These are phyloP conservation scores for Ceratobasidium sp. DNA, from an alignment of 1,284 basidiomycete species.

Conservation along the genomic window DNA sequence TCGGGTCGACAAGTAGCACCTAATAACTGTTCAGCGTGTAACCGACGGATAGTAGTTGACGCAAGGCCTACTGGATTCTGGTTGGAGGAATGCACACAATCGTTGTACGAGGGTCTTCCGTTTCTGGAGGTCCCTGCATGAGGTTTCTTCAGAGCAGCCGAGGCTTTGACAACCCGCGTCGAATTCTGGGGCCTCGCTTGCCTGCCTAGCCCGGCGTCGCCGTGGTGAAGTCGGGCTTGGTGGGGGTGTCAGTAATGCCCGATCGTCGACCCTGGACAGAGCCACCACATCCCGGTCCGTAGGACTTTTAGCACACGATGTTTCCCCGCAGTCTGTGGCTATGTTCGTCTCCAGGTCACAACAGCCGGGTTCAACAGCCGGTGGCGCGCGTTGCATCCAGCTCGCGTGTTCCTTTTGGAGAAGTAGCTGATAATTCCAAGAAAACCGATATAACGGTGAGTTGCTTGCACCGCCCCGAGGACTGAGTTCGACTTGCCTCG, in stretches of 20 bases:
- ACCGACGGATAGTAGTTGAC: background rate
- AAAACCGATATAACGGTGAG: constrained; percentile 11
- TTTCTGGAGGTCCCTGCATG: constrained; percentile 22
- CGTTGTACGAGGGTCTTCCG: constrained; percentile 18
- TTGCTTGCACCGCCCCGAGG: background rate
- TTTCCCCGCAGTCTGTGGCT: constrained; percentile 5
- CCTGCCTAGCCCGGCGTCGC: constrained; percentile 13
- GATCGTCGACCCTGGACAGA: constrained; percentile 14
- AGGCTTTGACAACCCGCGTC: constrained; percentile 1
- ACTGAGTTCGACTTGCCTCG: constrained; percentile 12
- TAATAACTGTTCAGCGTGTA: background rate
- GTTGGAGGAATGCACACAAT: constrained; percentile 26
- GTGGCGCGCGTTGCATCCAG: constrained; percentile 34
- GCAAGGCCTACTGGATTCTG: constrained; percentile 13
- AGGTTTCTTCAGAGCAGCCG: constrained; percentile 11
- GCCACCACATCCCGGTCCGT: constrained; percentile 2
- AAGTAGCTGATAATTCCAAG: constrained; percentile 16
- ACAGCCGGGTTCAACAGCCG: background rate
- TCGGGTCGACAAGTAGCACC: constrained; percentile 23
- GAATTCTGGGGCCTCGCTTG: background rate
- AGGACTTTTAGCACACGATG: background rate
- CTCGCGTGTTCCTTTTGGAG: constrained; percentile 35
- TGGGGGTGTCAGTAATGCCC: constrained; percentile 38
- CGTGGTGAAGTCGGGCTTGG: constrained; percentile 26
- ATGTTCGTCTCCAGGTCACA: constrained; percentile 28